A percentile compares a stretch with the other conserved stretches of the same genome.
Conservation (phyloP, 1,284 basidiomycete genomes). For the Vanrija pseudolonga region DNA sequence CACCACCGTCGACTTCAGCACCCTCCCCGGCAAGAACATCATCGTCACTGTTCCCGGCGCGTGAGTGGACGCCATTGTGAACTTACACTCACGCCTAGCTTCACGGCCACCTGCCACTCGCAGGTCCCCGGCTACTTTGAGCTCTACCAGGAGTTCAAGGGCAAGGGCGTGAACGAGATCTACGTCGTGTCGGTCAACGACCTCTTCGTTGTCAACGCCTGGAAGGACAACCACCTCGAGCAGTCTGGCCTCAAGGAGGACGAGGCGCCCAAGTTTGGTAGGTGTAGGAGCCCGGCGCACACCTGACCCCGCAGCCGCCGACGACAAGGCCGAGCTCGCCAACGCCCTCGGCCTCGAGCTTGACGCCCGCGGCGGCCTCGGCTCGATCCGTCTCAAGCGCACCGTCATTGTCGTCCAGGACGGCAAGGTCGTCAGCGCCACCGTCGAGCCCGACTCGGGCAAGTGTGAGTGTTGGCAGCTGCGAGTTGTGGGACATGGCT, state of each 20-base stretch:
- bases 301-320: slow-evolving; percentile 53
- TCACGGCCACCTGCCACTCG: slow-evolving; percentile 56
- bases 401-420: slow-evolving; percentile 50
- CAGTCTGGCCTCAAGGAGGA: slow-evolving; percentile 8
- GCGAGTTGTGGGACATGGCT: background rate
- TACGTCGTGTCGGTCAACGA: slow-evolving; percentile 70
- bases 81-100: slow-evolving; percentile 43
- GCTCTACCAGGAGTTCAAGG: slow-evolving; percentile 60
- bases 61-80: slow-evolving; percentile 18
- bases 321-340: slow-evolving; percentile 62
- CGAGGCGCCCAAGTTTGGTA: slow-evolving; percentile 41
- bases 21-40: slow-evolving; percentile 63
- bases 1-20: slow-evolving; percentile 53
- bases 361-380: slow-evolving; percentile 61
- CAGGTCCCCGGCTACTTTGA: slow-evolving; percentile 66
- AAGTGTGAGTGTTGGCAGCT: slow-evolving; percentile 42
- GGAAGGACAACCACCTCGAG: slow-evolving; percentile 62
- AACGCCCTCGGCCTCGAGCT: slow-evolving; percentile 61
- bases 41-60: slow-evolving; percentile 56
- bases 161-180: slow-evolving; percentile 64
- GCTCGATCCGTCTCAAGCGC: slow-evolving; percentile 65
- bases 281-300: slow-evolving; percentile 8
- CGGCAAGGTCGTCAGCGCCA: slow-evolving; percentile 56
- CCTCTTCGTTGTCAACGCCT: slow-evolving; percentile 60
- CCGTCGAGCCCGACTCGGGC: slow-evolving; percentile 59